Base-by-base conservation (phyloP, 208 protist species). In the Trypanosoma platydactyli region DNA sequence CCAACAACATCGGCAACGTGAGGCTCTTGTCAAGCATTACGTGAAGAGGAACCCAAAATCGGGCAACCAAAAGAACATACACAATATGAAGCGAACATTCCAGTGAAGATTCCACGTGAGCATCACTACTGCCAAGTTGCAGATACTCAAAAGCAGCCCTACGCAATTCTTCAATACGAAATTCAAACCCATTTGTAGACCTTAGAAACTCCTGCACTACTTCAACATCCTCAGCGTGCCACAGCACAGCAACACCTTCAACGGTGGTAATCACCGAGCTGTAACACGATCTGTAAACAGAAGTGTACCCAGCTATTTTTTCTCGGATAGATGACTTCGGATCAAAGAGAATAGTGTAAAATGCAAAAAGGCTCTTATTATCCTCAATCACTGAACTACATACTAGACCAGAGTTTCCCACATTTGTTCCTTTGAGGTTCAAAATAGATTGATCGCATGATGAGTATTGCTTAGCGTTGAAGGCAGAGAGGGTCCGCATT, bases 1-100 rank as follows among this genome's bases (percentile, higher is more conserved):
- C 22, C 11, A 75, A 45, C 30, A 68, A 20, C 55, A 51, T 69
- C 27, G 69, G 69, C n/a, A 75, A 25, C 25, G 40, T 38, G 33
- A 75, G 45, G 24, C 25, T 57, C 18, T 41, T 49, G 22, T 75
- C 61, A 11, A 75, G 61, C 33, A 75, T 5, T 30, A 33, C 46
- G 5, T 42, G 22, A 18, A 62, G 35, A 16, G 60, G 5, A 64
- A 40, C 53, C 59, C 49, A 69, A 52, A 75, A 68, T 16, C 69
- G 27, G 25, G 61, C 40, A 40, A 57, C 42, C 16, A 68, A 20
- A 45, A 75, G 38, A 58, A 64, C 38, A 44, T 54, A 33, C 16
- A 59, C 46, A 38, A 75, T 24, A 13, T 56, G 60, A 38, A 48
- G 22, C n/a, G 41, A n/a, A 44, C 11, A 33, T 33, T 75, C 62